Conservation (phyloP, 192 early-diverging fungal species). For the Coemansia sp. region DNA sequence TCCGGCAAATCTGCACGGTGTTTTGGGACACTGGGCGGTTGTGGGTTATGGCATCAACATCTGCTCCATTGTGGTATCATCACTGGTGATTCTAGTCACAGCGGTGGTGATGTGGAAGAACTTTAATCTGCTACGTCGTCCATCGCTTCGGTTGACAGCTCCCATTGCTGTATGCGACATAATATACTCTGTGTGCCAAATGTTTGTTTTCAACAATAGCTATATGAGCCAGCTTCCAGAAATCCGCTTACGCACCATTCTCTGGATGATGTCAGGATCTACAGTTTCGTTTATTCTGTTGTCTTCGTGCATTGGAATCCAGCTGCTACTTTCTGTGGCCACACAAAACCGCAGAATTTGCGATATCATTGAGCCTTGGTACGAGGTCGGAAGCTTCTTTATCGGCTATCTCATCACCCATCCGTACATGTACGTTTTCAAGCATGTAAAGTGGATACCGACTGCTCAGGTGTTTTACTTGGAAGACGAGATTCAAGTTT, state of each 20-base stretch:
- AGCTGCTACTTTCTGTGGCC: conserved; percentile 13
- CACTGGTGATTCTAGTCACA: background rate
- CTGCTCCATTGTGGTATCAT: background rate
- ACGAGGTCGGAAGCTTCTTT: conserved; percentile 25
- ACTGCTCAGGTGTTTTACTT: conserved; percentile 35
- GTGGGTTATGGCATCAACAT: conserved; percentile 1
- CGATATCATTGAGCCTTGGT: conserved; percentile 27
- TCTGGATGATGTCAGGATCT: conserved; percentile 42
- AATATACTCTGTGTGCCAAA: conserved; percentile 39
- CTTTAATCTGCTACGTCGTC: background rate
- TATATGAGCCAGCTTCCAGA: conserved; percentile 32
- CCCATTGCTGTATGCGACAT: conserved; percentile 37
- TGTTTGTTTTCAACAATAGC: conserved; percentile 39
- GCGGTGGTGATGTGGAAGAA: background rate
- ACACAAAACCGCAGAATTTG: conserved; percentile 4
- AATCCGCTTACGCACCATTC: conserved; percentile 24
- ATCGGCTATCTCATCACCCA: conserved; percentile 35
- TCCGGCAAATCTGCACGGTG: background rate
- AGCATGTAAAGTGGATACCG: conserved; percentile 23
- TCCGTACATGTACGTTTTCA: conserved; percentile 40
- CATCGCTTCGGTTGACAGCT: conserved; percentile 28
- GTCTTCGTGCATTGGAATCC: conserved; percentile 24
- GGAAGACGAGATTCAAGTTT: conserved; percentile 11
- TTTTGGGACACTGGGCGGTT: background rate
- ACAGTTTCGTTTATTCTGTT: conserved; percentile 30